Conservation (phyloP, 164 flowering plant species). For the Liquidambar formosana region DNA sequence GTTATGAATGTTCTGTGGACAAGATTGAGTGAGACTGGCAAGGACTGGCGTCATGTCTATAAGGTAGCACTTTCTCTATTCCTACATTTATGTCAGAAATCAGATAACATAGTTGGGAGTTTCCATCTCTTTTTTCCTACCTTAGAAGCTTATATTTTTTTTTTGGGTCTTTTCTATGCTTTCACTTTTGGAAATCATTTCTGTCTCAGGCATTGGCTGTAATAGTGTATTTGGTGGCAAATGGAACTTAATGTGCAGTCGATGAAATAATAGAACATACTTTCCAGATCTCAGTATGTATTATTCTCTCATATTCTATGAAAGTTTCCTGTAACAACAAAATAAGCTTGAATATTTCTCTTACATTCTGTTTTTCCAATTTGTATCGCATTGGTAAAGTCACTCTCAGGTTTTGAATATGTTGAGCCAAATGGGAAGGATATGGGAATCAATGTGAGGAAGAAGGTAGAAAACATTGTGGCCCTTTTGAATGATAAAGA, state of each 20-base stretch:
- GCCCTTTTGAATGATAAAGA: constrained; percentile 75
- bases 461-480: constrained; percentile 78
- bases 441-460: constrained; percentile 93
- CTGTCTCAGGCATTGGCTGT: constrained; percentile 85
- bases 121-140: background rate
- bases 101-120: background rate
- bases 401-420: constrained; percentile 86
- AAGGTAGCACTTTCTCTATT: constrained; percentile 53
- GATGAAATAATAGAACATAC: constrained; percentile 97
- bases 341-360: background rate
- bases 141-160: background rate
- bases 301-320: constrained; percentile 8
- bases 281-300: constrained; percentile 78
- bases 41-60: constrained; percentile 94
- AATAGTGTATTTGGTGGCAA: constrained; percentile 84
- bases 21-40: constrained; percentile 79
- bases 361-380: constrained; percentile 6
- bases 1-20: constrained; percentile 95
- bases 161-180: background rate
- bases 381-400: constrained; percentile 42
- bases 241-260: constrained; percentile 97
- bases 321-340: background rate
- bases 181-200: constrained; percentile 6
- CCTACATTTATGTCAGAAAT: background rate
- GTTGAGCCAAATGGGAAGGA: constrained; percentile 97